A percentile compares a stretch with the other conserved stretches of the same genome.
These are phyloP conservation scores for Pichia sp. DNA, from an alignment of 1,139 yeast genomes.

Conservation along the genomic window DNA sequence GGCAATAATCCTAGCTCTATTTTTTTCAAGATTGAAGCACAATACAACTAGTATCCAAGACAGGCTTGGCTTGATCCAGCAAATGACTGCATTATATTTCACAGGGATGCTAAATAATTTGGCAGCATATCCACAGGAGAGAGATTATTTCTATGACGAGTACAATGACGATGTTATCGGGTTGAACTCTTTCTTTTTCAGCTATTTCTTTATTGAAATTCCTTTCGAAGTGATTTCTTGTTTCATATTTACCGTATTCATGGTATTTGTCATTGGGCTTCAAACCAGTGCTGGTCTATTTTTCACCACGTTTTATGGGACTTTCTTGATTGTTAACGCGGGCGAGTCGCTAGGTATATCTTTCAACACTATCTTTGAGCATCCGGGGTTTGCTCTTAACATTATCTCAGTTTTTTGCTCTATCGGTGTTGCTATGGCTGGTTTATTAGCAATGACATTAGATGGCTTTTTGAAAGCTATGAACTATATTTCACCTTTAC, in stretches of 20 bases:
- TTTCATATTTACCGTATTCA: conserved; percentile 53
- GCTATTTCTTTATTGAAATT: conserved; percentile 66
- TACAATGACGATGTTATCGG: conserved; percentile 72
- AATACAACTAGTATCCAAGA: conserved; percentile 57
- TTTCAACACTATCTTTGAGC: conserved; percentile 68
- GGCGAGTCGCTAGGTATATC: conserved; percentile 84
- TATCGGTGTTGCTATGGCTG: conserved; percentile 78
- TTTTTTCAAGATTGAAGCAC: conserved; percentile 64
- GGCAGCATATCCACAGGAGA: conserved; percentile 68
- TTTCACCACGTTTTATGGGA: conserved; percentile 57
- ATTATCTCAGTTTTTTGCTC: conserved; percentile 60
- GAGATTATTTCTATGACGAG: conserved; percentile 76
- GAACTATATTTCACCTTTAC: conserved; percentile 71
- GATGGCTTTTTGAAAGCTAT: conserved; percentile 63
- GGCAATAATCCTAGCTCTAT: conserved; percentile 64
- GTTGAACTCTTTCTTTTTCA: conserved; percentile 57
- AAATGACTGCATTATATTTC: conserved; percentile 66
- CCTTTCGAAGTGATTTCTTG: conserved; percentile 68
- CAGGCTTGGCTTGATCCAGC: conserved; percentile 73
- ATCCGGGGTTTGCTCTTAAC: conserved; percentile 77
- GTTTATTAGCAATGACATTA: conserved; percentile 76
- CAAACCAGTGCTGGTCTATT: conserved; percentile 68
- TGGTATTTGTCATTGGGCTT: conserved; percentile 68
- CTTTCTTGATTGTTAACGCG: conserved; percentile 57
- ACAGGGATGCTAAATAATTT: conserved; percentile 77